Evolutionary conservation across 352 stramenopile genomes (phyloP).

Genomic region (Phytophthora aleatoria): DNA sequence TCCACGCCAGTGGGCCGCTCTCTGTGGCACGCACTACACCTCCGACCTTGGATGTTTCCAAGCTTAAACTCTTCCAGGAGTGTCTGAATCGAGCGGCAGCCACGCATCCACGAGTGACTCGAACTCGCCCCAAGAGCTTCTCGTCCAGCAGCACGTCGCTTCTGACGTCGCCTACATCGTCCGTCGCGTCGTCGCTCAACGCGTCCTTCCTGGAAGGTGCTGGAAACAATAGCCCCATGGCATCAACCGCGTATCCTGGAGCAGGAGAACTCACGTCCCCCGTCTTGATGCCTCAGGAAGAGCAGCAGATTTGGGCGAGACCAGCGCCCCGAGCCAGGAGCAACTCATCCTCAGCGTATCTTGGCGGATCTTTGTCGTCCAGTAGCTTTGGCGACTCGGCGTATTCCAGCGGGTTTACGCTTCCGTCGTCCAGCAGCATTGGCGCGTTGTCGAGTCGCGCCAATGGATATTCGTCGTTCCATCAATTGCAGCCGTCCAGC

Average conservation of each 20-base stretch:
- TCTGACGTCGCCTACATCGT: slow-evolving; percentile 71
- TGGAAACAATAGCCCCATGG: slow-evolving; percentile 35
- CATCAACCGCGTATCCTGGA: slow-evolving; percentile 29
- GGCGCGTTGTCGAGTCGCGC: slow-evolving; percentile 24
- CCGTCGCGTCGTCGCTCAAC: slow-evolving; percentile 65
- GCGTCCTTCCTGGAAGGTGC: slow-evolving; percentile 57
- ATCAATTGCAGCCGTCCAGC: slow-evolving; percentile 32
- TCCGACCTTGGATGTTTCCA: slow-evolving; percentile 60
- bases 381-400: slow-evolving; percentile 30
- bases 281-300: slow-evolving; percentile 39
- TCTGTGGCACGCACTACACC: slow-evolving; percentile 52
- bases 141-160: slow-evolving; percentile 65
- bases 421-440: slow-evolving; percentile 21
- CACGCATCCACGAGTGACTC: slow-evolving; percentile 18
- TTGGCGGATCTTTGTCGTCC: slow-evolving; percentile 33
- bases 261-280: slow-evolving; percentile 29
- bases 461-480: slow-evolving; percentile 37
- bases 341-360: slow-evolving; percentile 51
- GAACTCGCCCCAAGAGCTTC: slow-evolving; percentile 58
- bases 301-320: slow-evolving; percentile 40
- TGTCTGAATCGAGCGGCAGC: slow-evolving; percentile 34
- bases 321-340: slow-evolving; percentile 36
- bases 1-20: slow-evolving; percentile 46
- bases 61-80: slow-evolving; percentile 71
- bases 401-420: slow-evolving; percentile 32